A percentile compares a stretch with the other conserved stretches of the same genome.
Evolutionary conservation across 2,329 filamentous ascomycete species (phyloP).

Genomic region (Diplodia sapinea): DNA sequence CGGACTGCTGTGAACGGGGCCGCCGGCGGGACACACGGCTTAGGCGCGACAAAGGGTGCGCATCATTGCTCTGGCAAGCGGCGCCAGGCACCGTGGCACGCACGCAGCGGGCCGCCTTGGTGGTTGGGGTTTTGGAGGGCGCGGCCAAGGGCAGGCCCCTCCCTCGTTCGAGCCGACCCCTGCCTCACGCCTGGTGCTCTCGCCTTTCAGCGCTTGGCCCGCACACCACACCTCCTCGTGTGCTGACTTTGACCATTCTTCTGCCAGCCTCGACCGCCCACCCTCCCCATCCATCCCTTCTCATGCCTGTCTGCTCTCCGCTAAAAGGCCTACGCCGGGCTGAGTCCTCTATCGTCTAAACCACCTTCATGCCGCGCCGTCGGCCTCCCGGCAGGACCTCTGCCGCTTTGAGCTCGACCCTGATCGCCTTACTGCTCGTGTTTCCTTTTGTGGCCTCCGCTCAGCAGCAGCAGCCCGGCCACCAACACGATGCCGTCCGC

Average conservation of each 20-base stretch:
- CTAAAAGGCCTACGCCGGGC: conserved; percentile 30
- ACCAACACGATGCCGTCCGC: conserved; percentile 34
- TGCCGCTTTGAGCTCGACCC: conserved; percentile 39
- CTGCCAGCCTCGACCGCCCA: conserved; percentile 18
- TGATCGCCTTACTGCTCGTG: conserved; percentile 46
- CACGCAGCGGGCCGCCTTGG: conserved; percentile 23
- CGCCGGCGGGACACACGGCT: neutral
- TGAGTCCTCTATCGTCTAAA: conserved; percentile 28
- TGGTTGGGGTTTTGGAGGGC: conserved; percentile 4
- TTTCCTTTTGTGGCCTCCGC: conserved; percentile 42
- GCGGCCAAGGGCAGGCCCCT: neutral
- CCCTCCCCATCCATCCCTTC: conserved; percentile 29
- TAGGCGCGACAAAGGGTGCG: neutral
- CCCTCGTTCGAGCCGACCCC: conserved; percentile 13
- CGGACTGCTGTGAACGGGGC: neutral
- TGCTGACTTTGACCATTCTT: conserved; percentile 28
- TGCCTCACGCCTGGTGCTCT: conserved; percentile 22
- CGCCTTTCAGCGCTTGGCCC: conserved; percentile 27
- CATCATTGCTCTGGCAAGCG: conserved; percentile 12
- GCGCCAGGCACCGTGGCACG: conserved; percentile 23
- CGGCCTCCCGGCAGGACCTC: conserved; percentile 49
- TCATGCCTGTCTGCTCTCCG: conserved; percentile 30
- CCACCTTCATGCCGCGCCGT: conserved; percentile 46
- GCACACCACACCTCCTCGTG: conserved; percentile 25
- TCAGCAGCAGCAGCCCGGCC: conserved; percentile 49